Evolutionary conservation across 2,329 filamentous ascomycete species (phyloP), one percentile per base, ranked within the genome.

Genomic region (Teratosphaeria epicoccoides): DNA sequence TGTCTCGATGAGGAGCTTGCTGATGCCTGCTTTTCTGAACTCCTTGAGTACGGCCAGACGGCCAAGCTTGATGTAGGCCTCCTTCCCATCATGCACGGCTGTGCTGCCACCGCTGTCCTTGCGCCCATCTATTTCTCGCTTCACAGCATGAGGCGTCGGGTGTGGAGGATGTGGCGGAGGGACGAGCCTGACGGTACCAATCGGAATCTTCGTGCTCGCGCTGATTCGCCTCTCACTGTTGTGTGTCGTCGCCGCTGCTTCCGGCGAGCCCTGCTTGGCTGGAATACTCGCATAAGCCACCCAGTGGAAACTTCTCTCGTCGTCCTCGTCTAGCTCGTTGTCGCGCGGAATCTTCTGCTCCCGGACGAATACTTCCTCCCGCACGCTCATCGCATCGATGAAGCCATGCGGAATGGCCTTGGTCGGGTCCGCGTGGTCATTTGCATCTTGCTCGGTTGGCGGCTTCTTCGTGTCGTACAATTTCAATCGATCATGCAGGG

Each of bases 21-120:
- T 83, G 26, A 94, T 10, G 81, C 80, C 55, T 77, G 75, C 63
- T 60, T 53, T 70, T 59, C 61, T 59, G 50, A 62, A 67, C 28
- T 64, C 62, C 7, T 75, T 70, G 12, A 86, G 59, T 0, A 93
- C 83, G 0, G 88, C 86, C 24, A 96, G 73, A 1, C 88, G 79
- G 4, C 88, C 88, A 1, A 96, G 70, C 70, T 91, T 94, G 56
- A 95, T 74, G 67, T 91, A 95, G 0, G 86, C 82, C 62, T 94
- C 88, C 33, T 73, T 64, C 6, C 77, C 79, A 61, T 85, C 76
- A 64, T 80, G 77, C 57, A 76, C 71, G 47, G 69, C 75, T 40
- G 76, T 81, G 47, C 52, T 56, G 45, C 47, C 57, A 11, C 44
- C 20, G 33, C 48, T 49, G 43, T 57, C 58, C 6, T 52, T 57